Conservation (phyloP, 352 stramenopile species). For the Stramenopiles sp. region DNA sequence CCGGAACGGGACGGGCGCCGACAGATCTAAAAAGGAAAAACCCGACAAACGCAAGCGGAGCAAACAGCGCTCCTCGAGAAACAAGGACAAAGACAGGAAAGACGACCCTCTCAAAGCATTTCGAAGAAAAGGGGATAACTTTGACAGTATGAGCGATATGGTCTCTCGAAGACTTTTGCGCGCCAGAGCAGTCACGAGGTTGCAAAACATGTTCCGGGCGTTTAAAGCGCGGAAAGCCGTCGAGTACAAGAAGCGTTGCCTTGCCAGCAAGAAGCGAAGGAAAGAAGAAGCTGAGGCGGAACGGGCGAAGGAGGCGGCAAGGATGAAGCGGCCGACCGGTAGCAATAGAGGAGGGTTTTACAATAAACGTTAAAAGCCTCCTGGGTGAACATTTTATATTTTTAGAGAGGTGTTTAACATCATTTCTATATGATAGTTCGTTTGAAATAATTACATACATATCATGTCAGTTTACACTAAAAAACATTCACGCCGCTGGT, state of each 20-base stretch:
- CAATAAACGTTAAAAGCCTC: too few species aligned
- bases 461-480: too few species aligned
- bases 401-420: too few species aligned
- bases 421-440: too few species aligned
- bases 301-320: not conserved
- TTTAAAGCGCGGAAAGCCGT: not conserved
- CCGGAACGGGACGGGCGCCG: not conserved
- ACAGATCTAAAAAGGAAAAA: too few species aligned
- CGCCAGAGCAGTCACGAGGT: not conserved
- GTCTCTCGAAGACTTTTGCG: not conserved
- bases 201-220: not conserved
- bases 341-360: slow-evolving; percentile 4
- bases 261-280: not conserved
- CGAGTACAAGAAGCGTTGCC: not conserved
- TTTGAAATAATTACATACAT: too few species aligned
- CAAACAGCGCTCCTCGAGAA: not conserved
- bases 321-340: not conserved
- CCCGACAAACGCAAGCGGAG: too few species aligned
- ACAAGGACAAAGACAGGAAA: not conserved
- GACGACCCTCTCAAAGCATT: not conserved
- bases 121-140: not conserved
- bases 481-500: too few species aligned
- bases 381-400: too few species aligned
- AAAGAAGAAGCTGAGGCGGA: not conserved
- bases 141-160: not conserved